These are phyloP conservation scores for Bryum argenteum DNA, from an alignment of 225 moss, liverwort and hornwort genomes.

Conservation along the genomic window DNA sequence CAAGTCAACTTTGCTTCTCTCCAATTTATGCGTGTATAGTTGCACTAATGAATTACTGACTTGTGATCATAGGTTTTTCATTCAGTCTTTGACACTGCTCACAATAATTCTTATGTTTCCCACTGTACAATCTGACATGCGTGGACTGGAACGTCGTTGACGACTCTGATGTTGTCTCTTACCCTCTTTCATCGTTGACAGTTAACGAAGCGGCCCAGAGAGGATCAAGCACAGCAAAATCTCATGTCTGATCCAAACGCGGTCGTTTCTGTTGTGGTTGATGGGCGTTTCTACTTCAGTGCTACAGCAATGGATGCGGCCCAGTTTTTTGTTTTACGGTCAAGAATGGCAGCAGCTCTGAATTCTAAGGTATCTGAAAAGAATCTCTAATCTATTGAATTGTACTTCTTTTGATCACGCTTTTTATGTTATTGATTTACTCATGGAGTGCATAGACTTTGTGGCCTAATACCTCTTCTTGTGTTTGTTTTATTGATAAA, in stretches of 20 bases:
- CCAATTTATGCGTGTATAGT: neutral
- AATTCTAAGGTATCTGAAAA: slow-evolving; percentile 69
- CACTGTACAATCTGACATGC: neutral
- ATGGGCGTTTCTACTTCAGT: slow-evolving; percentile 84
- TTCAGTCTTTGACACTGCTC: slow-evolving; percentile 15
- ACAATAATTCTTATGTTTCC: neutral
- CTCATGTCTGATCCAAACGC: slow-evolving; percentile 70
- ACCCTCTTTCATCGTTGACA: slow-evolving; percentile 15
- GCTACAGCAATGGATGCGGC: slow-evolving; percentile 87
- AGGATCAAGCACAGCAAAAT: slow-evolving; percentile 55
- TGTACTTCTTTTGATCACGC: neutral
- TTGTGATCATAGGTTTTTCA: neutral
- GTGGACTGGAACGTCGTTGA: neutral
- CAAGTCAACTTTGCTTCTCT: neutral
- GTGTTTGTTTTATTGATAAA: slow-evolving; percentile 34
- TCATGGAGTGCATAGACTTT: slow-evolving; percentile 1
- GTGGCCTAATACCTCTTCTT: neutral
- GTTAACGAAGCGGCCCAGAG: slow-evolving; percentile 60
- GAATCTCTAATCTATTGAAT: neutral
- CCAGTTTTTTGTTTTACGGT: slow-evolving; percentile 77
- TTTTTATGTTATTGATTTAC: neutral
- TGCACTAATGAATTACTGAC: neutral
- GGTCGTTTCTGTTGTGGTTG: slow-evolving; percentile 70
- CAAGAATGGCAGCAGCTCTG: slow-evolving; percentile 79
- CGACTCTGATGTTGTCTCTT: slow-evolving; percentile 19